These are phyloP conservation scores for Agrocybe chaxingu DNA, from an alignment of 768 basidiomycete genomes.

Conservation along the genomic window DNA sequence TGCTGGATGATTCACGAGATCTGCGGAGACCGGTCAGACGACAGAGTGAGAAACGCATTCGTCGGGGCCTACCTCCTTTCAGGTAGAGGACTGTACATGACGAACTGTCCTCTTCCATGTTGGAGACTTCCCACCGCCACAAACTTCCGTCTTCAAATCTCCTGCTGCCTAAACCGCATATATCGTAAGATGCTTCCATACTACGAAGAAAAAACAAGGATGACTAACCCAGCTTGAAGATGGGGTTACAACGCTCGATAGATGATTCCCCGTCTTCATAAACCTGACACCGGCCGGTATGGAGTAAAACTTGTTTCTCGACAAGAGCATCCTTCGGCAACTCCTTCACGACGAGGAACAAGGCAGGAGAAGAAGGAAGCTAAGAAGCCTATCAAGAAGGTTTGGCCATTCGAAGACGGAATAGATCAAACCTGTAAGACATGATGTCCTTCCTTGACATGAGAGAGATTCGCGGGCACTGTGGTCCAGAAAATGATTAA, in stretches of 20 bases:
- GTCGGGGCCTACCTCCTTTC: constrained; percentile 28
- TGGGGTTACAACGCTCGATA: constrained; percentile 31
- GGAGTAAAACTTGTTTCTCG: constrained; percentile 74
- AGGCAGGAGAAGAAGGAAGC: constrained; percentile 30
- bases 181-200: not conserved
- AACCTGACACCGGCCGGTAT: constrained; percentile 58
- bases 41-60: not conserved
- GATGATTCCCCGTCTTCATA: constrained; percentile 46
- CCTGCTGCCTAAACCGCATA: constrained; percentile 5
- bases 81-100: constrained; percentile 44
- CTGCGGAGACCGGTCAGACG: constrained; percentile 1
- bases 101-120: constrained; percentile 35
- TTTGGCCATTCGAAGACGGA: not conserved
- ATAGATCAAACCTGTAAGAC: constrained; percentile 15
- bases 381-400: constrained; percentile 5
- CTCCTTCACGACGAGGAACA: constrained; percentile 61
- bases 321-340: constrained; percentile 71
- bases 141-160: constrained; percentile 9
- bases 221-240: constrained; percentile 38
- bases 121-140: constrained; percentile 48
- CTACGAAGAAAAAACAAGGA: not conserved
- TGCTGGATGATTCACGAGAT: not conserved
- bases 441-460: constrained; percentile 38
- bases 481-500: constrained; percentile 74
- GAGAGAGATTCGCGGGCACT: constrained; percentile 31